Base-by-base conservation (phyloP, 1,139 yeast genomes). In the Yamadazyma triangularis region DNA sequence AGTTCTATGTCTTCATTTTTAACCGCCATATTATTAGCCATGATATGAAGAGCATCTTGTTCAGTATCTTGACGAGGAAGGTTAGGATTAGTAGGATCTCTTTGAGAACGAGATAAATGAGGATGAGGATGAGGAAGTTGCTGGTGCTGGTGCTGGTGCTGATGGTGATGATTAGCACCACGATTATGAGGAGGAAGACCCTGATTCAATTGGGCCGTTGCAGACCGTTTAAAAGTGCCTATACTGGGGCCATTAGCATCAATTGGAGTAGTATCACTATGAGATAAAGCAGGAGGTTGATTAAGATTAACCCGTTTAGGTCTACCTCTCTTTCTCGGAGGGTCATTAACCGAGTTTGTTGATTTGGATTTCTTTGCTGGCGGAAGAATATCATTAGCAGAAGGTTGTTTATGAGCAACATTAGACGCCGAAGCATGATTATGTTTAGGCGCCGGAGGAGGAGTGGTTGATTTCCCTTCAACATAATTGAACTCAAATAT, bases 391-490 rank as follows among this genome's bases (percentile, higher is more conserved):
- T 16, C 19, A 20, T 25, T 25, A n/a, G 13, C 29, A 2, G 44
- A 37, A 32, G 54, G 18, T 56, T 53, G 34, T 56, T 70, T 48
- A 30, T 58, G 73, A 6, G 85, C 80, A 4, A 65, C 53, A 39
- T 68, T 68, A 11, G 66, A 53, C 1, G 77, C 75, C 6, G 77
- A 63, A 0, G 89, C 87, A 57, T 82, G 89, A 44, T 76, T 85
- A 53, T 83, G 93, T 47, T 82, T 83, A 23, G 91, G 91, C 4
- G 91, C 91, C 4, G 85, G 87, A 4, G 91, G 91, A 1, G 91
- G 91, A 2, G 85, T 73, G 19, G 64, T 69, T 0, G 75, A 62
- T 37, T 58, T 48, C 7, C 88, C 86, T 38, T 76, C 80, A 11
- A 69, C 52, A 30, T 73, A 72, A 25, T 59, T 56, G 44, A 76